phyloP scores from a whole-genome alignment of 495 filamentous ascomycete species.

The Talaromyces ruber region DNA sequence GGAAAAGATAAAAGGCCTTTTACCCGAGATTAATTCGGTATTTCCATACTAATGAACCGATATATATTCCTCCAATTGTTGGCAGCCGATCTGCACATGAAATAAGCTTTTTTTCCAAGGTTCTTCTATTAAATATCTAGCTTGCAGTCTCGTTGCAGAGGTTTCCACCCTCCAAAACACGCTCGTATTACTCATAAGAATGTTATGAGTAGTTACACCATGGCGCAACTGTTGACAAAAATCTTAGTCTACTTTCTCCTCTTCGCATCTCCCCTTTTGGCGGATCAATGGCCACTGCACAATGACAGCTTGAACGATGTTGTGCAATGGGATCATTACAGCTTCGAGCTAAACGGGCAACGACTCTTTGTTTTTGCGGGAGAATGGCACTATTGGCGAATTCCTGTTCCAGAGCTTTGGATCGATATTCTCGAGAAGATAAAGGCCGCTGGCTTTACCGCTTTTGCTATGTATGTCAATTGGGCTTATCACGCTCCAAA shows the following conservation, averaged over 20 bases:
- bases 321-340: constrained; percentile 52
- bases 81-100: neutral
- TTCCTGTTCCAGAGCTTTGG: neutral
- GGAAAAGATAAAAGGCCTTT: neutral
- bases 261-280: neutral
- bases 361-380: constrained; percentile 52
- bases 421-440: constrained; percentile 45
- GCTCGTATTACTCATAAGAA: neutral
- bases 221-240: neutral
- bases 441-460: constrained; percentile 51
- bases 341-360: constrained; percentile 45
- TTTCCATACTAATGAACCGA: neutral
- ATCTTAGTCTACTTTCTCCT: neutral
- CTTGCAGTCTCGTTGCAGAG: neutral
- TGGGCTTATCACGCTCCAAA: constrained; percentile 50
- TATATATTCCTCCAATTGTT: neutral
- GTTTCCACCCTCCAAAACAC: neutral
- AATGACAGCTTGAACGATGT: constrained; percentile 41
- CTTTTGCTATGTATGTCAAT: constrained; percentile 46
- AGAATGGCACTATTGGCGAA: constrained; percentile 44
- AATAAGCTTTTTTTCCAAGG: neutral
- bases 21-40: neutral
- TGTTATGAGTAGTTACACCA: neutral
- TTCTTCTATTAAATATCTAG: neutral
- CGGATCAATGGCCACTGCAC: constrained; percentile 36